Percentiles rank a stretch among this genome's conserved stretches.
Conservation (phyloP, 768 basidiomycete species). For the Leccinum ochraceum region DNA sequence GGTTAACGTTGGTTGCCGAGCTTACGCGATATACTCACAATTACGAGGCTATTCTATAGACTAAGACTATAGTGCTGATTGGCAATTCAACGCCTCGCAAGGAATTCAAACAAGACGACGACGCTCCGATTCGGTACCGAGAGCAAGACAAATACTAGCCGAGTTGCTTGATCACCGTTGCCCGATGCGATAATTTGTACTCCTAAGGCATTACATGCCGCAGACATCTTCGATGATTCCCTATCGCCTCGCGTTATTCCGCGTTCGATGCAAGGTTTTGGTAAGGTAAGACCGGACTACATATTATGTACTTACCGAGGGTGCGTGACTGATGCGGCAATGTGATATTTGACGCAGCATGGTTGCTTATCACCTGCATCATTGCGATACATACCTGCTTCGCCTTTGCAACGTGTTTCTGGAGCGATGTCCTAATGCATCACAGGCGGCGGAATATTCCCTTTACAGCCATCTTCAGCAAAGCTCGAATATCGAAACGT, state of each 20-base stretch:
- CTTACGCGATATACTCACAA: neutral
- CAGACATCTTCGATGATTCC: neutral
- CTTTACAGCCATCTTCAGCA: neutral
- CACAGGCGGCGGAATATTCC: neutral
- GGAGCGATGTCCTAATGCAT: neutral
- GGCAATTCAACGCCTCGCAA: neutral
- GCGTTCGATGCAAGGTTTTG: neutral
- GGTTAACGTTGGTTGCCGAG: neutral
- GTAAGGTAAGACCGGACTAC: neutral
- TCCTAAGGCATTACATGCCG: neutral
- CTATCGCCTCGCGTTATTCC: neutral
- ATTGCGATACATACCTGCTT: neutral
- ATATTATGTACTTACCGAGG: neutral
- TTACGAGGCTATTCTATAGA: no score
- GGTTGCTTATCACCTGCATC: neutral
- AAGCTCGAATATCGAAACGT: neutral
- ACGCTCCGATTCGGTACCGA: neutral
- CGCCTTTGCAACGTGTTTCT: conserved; percentile 10
- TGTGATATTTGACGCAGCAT: neutral
- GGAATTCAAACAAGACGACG: neutral
- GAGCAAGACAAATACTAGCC: neutral
- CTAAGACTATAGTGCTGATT: neutral
- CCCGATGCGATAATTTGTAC: neutral
- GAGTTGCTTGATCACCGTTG: neutral
- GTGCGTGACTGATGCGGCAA: neutral